Percentiles rank a stretch among this genome's conserved stretches.
These are phyloP conservation scores for Tetrastigma voinierianum DNA, from an alignment of 164 flowering plant genomes.

Conservation along the genomic window DNA sequence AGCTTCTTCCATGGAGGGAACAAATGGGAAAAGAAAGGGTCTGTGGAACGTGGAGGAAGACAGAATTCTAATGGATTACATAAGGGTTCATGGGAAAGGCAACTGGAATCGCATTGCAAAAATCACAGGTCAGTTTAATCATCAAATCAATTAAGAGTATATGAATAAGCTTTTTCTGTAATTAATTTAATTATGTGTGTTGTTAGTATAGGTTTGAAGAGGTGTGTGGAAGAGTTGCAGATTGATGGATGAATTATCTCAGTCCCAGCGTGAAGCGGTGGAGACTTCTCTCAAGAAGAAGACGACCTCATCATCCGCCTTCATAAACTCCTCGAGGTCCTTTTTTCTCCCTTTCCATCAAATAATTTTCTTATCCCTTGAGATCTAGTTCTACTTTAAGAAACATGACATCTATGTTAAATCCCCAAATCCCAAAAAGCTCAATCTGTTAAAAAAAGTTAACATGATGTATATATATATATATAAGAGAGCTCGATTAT, in stretches of 20 bases:
- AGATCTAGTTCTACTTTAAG: not conserved
- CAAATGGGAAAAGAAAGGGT: slow-evolving; percentile 32
- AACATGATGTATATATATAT: too few relatives aligned
- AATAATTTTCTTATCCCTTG: not conserved
- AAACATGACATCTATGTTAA: not conserved
- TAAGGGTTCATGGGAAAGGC: slow-evolving; percentile 52
- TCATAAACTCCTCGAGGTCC: slow-evolving; percentile 56
- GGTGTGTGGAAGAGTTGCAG: slow-evolving; percentile 54
- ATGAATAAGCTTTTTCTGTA: too few relatives aligned
- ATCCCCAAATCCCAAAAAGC: not conserved
- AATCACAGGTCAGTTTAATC: slow-evolving; percentile 27
- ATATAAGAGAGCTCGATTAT: too few relatives aligned
- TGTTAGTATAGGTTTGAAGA: slow-evolving; percentile 34
- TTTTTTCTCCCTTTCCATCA: not conserved
- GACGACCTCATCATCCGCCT: slow-evolving; percentile 60
- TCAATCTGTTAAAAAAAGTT: too few relatives aligned
- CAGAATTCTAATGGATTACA: slow-evolving; percentile 40
- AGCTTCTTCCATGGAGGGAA: slow-evolving; percentile 11
- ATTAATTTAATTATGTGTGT: too few relatives aligned
- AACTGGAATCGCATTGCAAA: slow-evolving; percentile 49
- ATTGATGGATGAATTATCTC: slow-evolving; percentile 49
- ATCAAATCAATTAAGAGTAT: too few relatives aligned
- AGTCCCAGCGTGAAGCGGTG: slow-evolving; percentile 39
- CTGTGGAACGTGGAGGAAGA: slow-evolving; percentile 54
- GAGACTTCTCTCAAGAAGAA: slow-evolving; percentile 41